Base-by-base conservation (phyloP, 2,329 filamentous ascomycete species). In the Xylaria sp. region DNA sequence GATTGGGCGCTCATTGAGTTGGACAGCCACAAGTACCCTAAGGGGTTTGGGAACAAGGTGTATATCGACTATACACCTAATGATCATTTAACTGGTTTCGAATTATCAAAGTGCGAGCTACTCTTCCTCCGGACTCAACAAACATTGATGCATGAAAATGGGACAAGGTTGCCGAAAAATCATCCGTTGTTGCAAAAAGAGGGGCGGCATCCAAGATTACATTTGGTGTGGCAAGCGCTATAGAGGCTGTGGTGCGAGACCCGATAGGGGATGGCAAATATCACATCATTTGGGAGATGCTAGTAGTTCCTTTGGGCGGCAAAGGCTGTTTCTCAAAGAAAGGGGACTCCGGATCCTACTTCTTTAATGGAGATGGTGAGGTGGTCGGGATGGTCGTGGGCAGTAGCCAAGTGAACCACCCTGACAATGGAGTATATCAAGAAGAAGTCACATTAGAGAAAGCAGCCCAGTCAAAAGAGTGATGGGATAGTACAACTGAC, bases 1-100 rank as follows among this genome's bases (percentile, higher is more conserved):
- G 66, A 66, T n/a, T 66, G 66, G 63, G 66, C 66, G 10, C 57
- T 68, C 23, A 25, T 68, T 20, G 53, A 68, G 25, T 23, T 68
- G 13, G 43, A 66, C 20, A 1, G 12, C 6, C 18, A 15, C 8
- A 66, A 68, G 36, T 68, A 57, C 43, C 18, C 43, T 12, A 36
- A 18, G 5, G 15, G 41, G 18, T 23, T 46, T 20, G 4, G 2
- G 6, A 46, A 46, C n/a, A 8, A 23, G 43, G n/a, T 46, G 18
- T 9, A n/a, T n/a, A n/a, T n/a, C n/a, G n/a, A n/a, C n/a, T n/a
- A n/a, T n/a, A n/a, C n/a, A n/a, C n/a, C n/a, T n/a, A n/a, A n/a
- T n/a, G n/a, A n/a, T n/a, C n/a, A n/a, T n/a, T n/a, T n/a, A n/a
- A n/a, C n/a, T n/a, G n/a, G n/a, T n/a, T n/a, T n/a, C n/a, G n/a